phyloP scores from a whole-genome alignment of 192 early-diverging fungal genomes.

The Coemansia sp. region DNA sequence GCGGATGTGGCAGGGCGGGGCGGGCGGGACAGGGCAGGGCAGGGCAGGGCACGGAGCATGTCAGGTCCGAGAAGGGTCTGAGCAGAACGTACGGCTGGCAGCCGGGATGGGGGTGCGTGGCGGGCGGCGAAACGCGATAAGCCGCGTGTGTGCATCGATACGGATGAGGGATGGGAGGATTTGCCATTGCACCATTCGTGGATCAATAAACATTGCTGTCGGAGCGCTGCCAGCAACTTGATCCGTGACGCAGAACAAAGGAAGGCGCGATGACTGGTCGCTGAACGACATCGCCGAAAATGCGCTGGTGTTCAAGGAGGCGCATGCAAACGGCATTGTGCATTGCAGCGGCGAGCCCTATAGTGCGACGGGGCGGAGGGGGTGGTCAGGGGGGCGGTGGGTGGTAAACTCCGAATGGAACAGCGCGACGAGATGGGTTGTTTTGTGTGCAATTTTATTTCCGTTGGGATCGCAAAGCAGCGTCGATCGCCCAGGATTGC shows the following conservation, averaged over 20 bases:
- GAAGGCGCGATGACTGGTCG: no score
- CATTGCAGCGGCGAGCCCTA: conserved; percentile 4
- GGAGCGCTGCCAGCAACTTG: not conserved
- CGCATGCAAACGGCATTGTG: conserved; percentile 11
- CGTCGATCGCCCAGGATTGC: conserved; percentile 3
- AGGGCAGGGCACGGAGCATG: no score
- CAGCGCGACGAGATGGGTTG: not conserved
- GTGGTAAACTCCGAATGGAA: conserved; percentile 8
- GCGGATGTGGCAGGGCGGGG: no score
- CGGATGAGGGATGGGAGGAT: not conserved
- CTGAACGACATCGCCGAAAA: not conserved
- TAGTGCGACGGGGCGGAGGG: not conserved
- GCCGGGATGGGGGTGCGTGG: no score
- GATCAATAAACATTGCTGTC: not conserved
- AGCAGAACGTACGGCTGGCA: no score
- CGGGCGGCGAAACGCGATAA: no score
- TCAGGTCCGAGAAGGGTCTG: no score
- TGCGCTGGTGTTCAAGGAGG: not conserved
- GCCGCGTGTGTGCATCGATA: no score
- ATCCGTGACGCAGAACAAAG: not conserved
- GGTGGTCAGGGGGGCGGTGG: not conserved
- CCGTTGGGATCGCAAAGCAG: conserved; percentile 1
- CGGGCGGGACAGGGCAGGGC: no score
- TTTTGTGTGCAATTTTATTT: not conserved
- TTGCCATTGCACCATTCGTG: not conserved